Evolutionary conservation across 2,329 filamentous ascomycete genomes (phyloP).

Genomic region (Clonostachys rosea): DNA sequence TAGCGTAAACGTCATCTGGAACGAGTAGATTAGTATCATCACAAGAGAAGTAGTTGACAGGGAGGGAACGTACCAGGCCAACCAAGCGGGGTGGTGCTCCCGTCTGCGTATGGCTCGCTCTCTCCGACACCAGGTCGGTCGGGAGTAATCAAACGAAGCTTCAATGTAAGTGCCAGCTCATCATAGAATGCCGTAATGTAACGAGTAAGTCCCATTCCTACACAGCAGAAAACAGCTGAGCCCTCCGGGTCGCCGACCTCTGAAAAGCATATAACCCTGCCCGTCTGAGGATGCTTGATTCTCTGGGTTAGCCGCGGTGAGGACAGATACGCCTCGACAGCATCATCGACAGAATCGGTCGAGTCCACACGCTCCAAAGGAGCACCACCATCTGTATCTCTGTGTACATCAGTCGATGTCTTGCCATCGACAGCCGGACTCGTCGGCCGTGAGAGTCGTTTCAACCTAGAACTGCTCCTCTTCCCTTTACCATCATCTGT

Average conservation of each 20-base stretch:
- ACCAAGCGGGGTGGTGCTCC: constrained; percentile 78
- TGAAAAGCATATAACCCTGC: constrained; percentile 88
- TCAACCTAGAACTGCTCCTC: constrained; percentile 53
- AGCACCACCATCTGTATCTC: constrained; percentile 17
- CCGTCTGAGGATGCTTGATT: constrained; percentile 79
- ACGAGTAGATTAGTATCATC: constrained; percentile 14
- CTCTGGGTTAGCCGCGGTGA: constrained; percentile 84
- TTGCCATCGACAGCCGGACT: constrained; percentile 29
- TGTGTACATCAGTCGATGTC: constrained; percentile 12
- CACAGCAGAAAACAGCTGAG: constrained; percentile 90
- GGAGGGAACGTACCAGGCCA: constrained; percentile 72
- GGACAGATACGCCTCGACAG: constrained; percentile 79
- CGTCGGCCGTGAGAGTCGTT: constrained; percentile 48
- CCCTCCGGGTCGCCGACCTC: constrained; percentile 93
- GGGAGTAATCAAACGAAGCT: constrained; percentile 84
- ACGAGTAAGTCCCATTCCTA: constrained; percentile 94
- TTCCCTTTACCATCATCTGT: constrained; percentile 43
- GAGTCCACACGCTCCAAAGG: constrained; percentile 70
- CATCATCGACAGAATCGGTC: constrained; percentile 82
- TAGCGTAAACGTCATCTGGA: constrained; percentile 78
- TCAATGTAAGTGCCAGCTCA: constrained; percentile 84
- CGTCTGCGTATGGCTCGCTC: constrained; percentile 79
- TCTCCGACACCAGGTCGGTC: constrained; percentile 92
- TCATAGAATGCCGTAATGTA: constrained; percentile 98
- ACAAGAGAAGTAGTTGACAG: background rate